Percentiles rank a stretch among this genome's conserved stretches.
phyloP scores from a whole-genome alignment of 306 rosid species.

The Cucurbita ficifolia region DNA sequence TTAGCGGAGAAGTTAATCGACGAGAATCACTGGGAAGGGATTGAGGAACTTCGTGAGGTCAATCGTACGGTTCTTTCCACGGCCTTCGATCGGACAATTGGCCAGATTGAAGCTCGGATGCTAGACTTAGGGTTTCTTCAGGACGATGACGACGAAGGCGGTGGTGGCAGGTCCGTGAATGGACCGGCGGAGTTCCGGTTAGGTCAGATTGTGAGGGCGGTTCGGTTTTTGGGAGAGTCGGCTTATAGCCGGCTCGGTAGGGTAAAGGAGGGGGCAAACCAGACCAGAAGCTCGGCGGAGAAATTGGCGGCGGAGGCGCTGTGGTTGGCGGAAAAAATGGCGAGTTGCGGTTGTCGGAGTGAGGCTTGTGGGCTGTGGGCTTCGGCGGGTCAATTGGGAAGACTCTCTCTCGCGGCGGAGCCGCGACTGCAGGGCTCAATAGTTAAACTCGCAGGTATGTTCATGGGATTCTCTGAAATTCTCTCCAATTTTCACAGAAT shows the following conservation, averaged over 20 bases:
- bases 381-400: conserved; percentile 35
- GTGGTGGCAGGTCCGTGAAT: background rate
- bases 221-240: background rate
- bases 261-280: background rate
- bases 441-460: conserved; percentile 43
- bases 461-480: no score
- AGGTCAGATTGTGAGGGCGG: conserved; percentile 13
- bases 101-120: conserved; percentile 26
- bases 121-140: conserved; percentile 1
- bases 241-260: background rate
- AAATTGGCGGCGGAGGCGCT: conserved; percentile 52
- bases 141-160: background rate
- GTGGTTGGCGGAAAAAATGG: conserved; percentile 63
- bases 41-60: conserved; percentile 31
- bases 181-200: conserved; percentile 11
- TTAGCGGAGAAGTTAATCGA: conserved; percentile 49
- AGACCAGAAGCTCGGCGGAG: conserved; percentile 32
- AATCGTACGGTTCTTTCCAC: conserved; percentile 33
- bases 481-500: no score
- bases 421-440: conserved; percentile 52
- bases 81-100: conserved; percentile 39
- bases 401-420: conserved; percentile 43
- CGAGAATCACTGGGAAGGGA: conserved; percentile 34
- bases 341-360: conserved; percentile 28
- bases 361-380: conserved; percentile 46